These are phyloP conservation scores for Penicillium ochrochloron DNA, from an alignment of 495 filamentous ascomycete genomes.

Conservation along the genomic window DNA sequence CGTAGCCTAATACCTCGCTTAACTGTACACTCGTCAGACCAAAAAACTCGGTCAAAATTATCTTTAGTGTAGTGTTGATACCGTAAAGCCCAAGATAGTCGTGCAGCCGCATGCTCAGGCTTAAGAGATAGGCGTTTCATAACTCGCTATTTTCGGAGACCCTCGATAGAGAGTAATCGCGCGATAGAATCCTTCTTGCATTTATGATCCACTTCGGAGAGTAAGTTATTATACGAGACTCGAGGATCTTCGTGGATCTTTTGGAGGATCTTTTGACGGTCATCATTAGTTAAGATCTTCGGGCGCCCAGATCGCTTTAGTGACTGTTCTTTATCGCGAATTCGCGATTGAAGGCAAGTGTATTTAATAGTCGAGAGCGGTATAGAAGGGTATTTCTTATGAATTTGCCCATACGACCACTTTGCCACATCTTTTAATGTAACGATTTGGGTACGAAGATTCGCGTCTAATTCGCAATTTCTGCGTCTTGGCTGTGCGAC, in stretches of 20 bases:
- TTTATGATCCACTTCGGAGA: slow-evolving; percentile 7
- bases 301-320: slow-evolving; percentile 4
- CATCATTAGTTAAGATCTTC: not conserved
- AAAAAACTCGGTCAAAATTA: slow-evolving; percentile 15
- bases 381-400: not conserved
- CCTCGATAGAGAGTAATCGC: not conserved
- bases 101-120: not conserved
- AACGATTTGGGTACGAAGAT: not conserved
- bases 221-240: slow-evolving; percentile 2
- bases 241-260: slow-evolving; percentile 8
- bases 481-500: not conserved
- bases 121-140: slow-evolving; percentile 8
- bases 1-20: too few relatives aligned
- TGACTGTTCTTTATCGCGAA: not conserved
- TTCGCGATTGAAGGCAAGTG: not conserved
- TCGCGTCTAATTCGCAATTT: not conserved
- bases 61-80: slow-evolving; percentile 15
- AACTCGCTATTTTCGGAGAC: slow-evolving; percentile 10
- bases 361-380: not conserved
- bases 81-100: slow-evolving; percentile 2
- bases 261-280: slow-evolving; percentile 8
- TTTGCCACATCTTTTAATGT: not conserved
- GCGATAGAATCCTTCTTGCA: slow-evolving; percentile 10
- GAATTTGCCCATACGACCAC: not conserved
- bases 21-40: slow-evolving; percentile 23